A percentile compares a stretch with the other conserved stretches of the same genome.
Conservation (phyloP, 31 red algal genomes). For the Asparagopsis taxiformis region DNA sequence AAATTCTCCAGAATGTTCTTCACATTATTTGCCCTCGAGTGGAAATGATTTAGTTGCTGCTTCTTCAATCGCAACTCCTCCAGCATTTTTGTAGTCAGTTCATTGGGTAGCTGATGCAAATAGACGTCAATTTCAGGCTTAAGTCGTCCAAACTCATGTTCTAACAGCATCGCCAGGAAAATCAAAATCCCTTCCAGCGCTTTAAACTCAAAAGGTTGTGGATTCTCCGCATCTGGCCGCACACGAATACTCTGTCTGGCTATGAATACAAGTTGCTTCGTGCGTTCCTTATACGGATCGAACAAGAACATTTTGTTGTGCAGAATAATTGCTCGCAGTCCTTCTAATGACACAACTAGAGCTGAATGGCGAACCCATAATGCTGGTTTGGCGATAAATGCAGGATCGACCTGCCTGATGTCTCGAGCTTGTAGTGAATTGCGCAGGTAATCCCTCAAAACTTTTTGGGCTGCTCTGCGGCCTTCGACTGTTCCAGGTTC, state of each 20-base stretch:
- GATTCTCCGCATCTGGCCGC: constrained; percentile 28
- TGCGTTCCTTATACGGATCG: constrained; percentile 38
- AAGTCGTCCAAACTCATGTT: constrained; percentile 43
- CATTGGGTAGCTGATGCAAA: constrained; percentile 38
- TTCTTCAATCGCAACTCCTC: constrained; percentile 70
- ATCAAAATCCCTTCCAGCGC: constrained; percentile 72
- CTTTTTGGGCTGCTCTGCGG: constrained; percentile 40
- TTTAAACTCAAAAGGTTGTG: constrained; percentile 69
- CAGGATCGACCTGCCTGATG: constrained; percentile 85
- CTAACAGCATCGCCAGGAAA: constrained; percentile 32
- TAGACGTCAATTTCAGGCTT: constrained; percentile 39
- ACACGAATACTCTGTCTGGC: constrained; percentile 26
- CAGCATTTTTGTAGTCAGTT: constrained; percentile 61
- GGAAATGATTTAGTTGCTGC: constrained; percentile 63
- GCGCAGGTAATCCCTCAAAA: constrained; percentile 58
- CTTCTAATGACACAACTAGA: constrained; percentile 69
- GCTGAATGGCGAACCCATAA: constrained; percentile 84
- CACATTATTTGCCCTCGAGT: constrained; percentile 45
- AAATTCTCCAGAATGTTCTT: constrained; percentile 54
- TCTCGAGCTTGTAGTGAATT: constrained; percentile 75
- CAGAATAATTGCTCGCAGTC: constrained; percentile 69
- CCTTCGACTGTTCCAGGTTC: constrained; percentile 11
- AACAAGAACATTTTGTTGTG: constrained; percentile 81
- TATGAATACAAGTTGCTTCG: constrained; percentile 24
- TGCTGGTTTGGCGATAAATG: constrained; percentile 77